Percentiles rank a stretch among this genome's conserved stretches.
Conservation (phyloP, 2,329 filamentous ascomycete genomes). For the Penicillium corylophilum region DNA sequence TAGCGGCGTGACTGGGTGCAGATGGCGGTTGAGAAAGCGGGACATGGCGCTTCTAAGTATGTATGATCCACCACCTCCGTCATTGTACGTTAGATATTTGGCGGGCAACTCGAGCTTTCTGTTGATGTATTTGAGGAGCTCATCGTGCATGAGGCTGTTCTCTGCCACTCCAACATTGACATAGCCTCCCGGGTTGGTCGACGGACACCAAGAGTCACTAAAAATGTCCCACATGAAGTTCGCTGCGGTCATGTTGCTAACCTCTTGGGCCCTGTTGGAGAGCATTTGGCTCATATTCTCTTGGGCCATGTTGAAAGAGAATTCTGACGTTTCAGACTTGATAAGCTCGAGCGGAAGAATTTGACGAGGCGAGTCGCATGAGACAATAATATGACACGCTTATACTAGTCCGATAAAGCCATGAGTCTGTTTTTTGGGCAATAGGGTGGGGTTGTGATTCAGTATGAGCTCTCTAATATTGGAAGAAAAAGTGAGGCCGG, state of each 20-base stretch:
- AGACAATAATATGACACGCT: background rate
- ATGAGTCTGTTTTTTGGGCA: too few species aligned
- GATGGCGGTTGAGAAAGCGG: slow-evolving; percentile 33
- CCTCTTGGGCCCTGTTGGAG: slow-evolving; percentile 2
- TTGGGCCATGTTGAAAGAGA: background rate
- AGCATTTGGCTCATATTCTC: background rate
- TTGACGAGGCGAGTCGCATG: background rate
- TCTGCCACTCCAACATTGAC: slow-evolving; percentile 55
- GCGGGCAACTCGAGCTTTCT: slow-evolving; percentile 34
- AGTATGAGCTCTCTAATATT: background rate
- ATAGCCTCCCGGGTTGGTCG: slow-evolving; percentile 40
- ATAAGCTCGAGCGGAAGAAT: background rate
- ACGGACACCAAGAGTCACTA: slow-evolving; percentile 46
- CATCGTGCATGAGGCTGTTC: slow-evolving; percentile 53
- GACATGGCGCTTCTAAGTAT: slow-evolving; percentile 29
- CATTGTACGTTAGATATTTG: slow-evolving; percentile 40
- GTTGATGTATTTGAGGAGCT: slow-evolving; percentile 46
- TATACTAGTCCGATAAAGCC: background rate
- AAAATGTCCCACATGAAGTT: slow-evolving; percentile 47
- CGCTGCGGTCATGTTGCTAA: slow-evolving; percentile 1
- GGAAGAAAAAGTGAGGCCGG: background rate
- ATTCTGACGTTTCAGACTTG: background rate
- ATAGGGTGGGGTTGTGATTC: too few species aligned
- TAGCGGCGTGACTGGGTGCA: slow-evolving; percentile 29
- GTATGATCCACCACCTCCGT: slow-evolving; percentile 32